Evolutionary conservation across 2,329 filamentous ascomycete genomes (phyloP), one percentile per base, ranked within the genome.

Genomic region (Aspergillus vadensis): DNA sequence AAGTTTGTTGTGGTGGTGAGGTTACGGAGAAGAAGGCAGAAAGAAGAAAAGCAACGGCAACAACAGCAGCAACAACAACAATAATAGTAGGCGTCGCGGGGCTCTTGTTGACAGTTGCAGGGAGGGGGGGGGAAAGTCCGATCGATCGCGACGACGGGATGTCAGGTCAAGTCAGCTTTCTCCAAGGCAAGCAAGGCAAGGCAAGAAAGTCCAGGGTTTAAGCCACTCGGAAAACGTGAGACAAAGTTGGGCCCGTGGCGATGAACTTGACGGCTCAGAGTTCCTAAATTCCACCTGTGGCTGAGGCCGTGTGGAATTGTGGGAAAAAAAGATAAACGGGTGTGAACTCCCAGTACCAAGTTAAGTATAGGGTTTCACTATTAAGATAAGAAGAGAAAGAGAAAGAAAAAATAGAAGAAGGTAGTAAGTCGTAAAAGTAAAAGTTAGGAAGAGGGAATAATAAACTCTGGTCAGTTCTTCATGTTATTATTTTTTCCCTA

Each of bases 71-170:
- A 47, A 10, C 50, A 38, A n/a, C 51, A 53, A 38, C 50, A 53
- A 27, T 14, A 55, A 32, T 27, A 58, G 56, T 50, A 59, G 53
- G 44, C 51, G 62, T 65, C 66, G 67, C 66, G 64, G 65, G 67
- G 68, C 62, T 68, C 58, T 69, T 67, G 65, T 69, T 69, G 65
- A 67, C 64, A 64, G 61, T 58, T 63, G 58, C 60, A 55, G 21
- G 32, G 43, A 58, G 23, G 38, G 51, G 56, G 21, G 47, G 47
- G 47, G n/a, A n/a, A 10, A 44, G 17, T 30, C 47, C 47, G 47
- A 50, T 50, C 47, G 47, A 50, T 50, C 47, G 47, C 47, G 30
- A 50, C 47, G 47, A 50, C 47, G 47, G 47, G 47, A 50, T 50
- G 47, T 50, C 47, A 49, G 47, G 23, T 30, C 47, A 50, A 50